Conservation (phyloP, 2,329 filamentous ascomycete species). For the Xylariaceae sp. region DNA sequence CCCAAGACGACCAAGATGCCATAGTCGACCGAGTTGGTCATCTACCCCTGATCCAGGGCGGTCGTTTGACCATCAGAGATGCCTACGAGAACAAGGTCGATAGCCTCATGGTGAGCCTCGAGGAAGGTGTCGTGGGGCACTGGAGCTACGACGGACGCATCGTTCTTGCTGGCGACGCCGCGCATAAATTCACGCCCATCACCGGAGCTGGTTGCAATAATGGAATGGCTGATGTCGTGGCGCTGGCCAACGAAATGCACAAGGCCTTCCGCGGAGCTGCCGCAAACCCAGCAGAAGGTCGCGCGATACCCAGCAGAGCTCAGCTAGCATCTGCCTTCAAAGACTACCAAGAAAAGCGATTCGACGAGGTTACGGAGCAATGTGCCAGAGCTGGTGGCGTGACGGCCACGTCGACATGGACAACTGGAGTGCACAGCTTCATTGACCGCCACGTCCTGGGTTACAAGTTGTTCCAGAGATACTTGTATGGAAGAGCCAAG, state of each 20-base stretch:
- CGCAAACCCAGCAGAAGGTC: not conserved
- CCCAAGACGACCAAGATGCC: not conserved
- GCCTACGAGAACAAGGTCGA: not conserved
- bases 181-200: constrained; percentile 8
- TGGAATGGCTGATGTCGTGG: constrained; percentile 1
- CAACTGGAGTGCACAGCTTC: not conserved
- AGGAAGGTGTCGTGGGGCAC: constrained; percentile 2
- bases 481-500: not conserved
- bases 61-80: not conserved
- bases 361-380: not conserved
- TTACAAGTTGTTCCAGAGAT: not conserved
- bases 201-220: constrained; percentile 1
- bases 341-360: not conserved
- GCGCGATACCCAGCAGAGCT: not conserved
- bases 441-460: not conserved
- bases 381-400: not conserved
- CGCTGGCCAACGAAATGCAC: constrained; percentile 4
- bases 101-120: constrained; percentile 1
- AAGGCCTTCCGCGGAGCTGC: not conserved
- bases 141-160: constrained; percentile 3
- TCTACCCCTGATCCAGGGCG: not conserved
- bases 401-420: not conserved
- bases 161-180: constrained; percentile 5
- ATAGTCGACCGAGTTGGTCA: not conserved
- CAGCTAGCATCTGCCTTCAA: not conserved